Evolutionary conservation across 176 grass and related monocot genomes (phyloP).

Genomic region (Alloteropsis semialata): DNA sequence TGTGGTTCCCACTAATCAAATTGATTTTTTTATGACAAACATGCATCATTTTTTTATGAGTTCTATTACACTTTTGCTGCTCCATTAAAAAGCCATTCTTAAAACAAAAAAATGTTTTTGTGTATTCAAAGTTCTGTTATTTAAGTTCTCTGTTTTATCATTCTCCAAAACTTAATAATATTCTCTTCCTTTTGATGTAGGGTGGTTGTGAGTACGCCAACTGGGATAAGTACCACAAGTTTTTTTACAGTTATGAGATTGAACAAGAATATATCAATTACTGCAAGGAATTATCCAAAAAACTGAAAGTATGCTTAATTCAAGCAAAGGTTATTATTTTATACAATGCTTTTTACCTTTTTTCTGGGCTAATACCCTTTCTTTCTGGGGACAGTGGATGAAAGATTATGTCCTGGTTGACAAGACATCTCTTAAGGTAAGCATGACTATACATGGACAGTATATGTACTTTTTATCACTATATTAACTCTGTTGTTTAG

Average conservation of each 20-base stretch:
- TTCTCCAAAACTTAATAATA: neutral
- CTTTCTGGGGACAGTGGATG: conserved; percentile 26
- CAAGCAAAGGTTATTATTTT: conserved; percentile 7
- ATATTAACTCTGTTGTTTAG: conserved; percentile 24
- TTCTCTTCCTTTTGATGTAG: conserved; percentile 7
- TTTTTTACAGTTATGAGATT: neutral
- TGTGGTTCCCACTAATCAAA: neutral
- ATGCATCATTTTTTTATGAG: conserved; percentile 6
- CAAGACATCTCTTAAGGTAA: conserved; percentile 9
- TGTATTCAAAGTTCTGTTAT: neutral
- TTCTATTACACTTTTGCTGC: neutral
- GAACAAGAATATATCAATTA: neutral
- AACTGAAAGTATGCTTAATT: neutral
- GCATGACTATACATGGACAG: neutral
- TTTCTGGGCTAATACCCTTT: neutral
- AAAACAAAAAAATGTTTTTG: neutral
- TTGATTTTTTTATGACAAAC: neutral
- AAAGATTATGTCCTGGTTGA: conserved; percentile 15
- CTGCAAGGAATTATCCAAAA: neutral
- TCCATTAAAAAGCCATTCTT: neutral
- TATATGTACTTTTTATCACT: neutral
- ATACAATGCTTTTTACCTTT: neutral
- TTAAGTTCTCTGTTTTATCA: neutral
- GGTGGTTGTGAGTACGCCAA: neutral
- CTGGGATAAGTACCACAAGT: neutral